These are phyloP conservation scores for Rutstroemia sp. DNA, from an alignment of 2,329 filamentous ascomycete genomes.

Conservation along the genomic window DNA sequence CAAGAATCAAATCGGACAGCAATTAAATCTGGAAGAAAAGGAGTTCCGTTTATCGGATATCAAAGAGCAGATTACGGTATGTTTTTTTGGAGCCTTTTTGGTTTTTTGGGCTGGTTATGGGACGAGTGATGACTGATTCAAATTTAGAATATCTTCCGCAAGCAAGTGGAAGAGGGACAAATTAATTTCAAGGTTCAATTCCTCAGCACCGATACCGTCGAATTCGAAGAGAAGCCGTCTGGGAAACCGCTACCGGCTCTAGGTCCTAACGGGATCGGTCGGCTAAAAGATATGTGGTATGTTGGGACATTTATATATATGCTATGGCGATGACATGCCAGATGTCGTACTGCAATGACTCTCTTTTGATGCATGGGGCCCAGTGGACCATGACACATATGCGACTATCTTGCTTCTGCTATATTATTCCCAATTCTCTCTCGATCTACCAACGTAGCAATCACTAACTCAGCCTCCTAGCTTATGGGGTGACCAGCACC, in stretches of 20 bases:
- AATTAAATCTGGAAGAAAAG: conserved; percentile 72
- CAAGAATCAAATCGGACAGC: conserved; percentile 88
- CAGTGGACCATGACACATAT: no score
- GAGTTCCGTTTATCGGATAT: conserved; percentile 84
- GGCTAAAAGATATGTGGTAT: conserved; percentile 67
- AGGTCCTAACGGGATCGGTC: conserved; percentile 57
- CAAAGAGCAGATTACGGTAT: conserved; percentile 57
- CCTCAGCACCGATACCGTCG: conserved; percentile 41
- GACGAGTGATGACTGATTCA: background rate
- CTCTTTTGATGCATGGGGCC: no score
- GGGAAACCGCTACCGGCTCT: conserved; percentile 43
- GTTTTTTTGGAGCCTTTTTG: no score
- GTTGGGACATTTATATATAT: conserved; percentile 9
- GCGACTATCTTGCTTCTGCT: background rate
- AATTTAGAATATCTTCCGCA: conserved; percentile 71
- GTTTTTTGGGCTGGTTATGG: background rate
- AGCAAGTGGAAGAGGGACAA: conserved; percentile 72
- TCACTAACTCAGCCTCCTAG: background rate
- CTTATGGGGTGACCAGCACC: conserved; percentile 85
- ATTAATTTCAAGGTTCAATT: conserved; percentile 71
- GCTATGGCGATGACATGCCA: background rate
- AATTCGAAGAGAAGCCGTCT: conserved; percentile 9
- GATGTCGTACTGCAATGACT: no score
- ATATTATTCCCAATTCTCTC: conserved; percentile 5
- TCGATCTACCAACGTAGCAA: conserved; percentile 25